Conservation (phyloP, 2,329 filamentous ascomycete species). For the Fusarium aywerte region DNA sequence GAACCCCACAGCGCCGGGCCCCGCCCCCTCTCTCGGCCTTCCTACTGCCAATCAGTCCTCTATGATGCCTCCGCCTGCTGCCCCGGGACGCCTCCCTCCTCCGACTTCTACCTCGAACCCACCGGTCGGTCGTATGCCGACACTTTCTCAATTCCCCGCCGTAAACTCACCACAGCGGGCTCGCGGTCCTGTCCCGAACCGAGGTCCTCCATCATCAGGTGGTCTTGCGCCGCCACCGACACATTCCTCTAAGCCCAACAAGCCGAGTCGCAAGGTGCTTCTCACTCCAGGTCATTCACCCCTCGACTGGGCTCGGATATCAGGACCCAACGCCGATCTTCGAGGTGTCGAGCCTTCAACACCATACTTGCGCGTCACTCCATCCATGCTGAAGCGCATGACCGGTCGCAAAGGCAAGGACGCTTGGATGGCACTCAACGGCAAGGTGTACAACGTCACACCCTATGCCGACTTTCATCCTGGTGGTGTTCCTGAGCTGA, state of each 20-base stretch:
- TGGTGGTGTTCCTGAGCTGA: conserved; percentile 80
- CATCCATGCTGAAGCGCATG: conserved; percentile 78
- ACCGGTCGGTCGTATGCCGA: conserved; percentile 47
- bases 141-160: conserved; percentile 61
- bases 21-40: conserved; percentile 15
- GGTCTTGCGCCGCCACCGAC: conserved; percentile 67
- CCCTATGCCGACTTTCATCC: conserved; percentile 93
- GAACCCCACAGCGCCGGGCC: conserved; percentile 31
- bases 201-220: conserved; percentile 48
- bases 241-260: conserved; percentile 62
- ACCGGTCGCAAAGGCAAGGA: conserved; percentile 86
- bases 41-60: conserved; percentile 18
- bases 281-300: conserved; percentile 93
- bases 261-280: conserved; percentile 75
- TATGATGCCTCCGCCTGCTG: conserved; percentile 49
- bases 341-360: conserved; percentile 67
- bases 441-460: conserved; percentile 92
- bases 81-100: conserved; percentile 36
- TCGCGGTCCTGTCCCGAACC: conserved; percentile 56
- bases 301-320: conserved; percentile 91
- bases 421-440: conserved; percentile 90
- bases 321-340: conserved; percentile 71
- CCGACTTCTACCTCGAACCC: conserved; percentile 36
- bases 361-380: conserved; percentile 79
- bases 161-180: conserved; percentile 64